Base-by-base conservation (phyloP, 1,284 basidiomycete genomes). In the Ustilago shanxiensis region DNA sequence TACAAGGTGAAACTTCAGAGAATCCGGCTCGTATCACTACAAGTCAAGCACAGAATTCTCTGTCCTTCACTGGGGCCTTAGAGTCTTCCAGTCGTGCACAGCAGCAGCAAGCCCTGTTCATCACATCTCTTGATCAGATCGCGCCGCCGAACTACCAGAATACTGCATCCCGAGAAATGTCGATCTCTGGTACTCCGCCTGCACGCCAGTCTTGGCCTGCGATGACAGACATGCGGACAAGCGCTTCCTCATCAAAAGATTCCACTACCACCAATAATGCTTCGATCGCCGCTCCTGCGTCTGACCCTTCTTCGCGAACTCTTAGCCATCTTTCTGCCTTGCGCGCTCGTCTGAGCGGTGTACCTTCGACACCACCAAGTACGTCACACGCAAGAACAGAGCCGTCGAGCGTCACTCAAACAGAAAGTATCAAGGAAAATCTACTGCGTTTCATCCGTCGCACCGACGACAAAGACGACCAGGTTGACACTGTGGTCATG, bases 91-190 rank as follows among this genome's bases (percentile, higher is more conserved):
- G 11, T 11, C 31, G 11, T 5, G 31, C 52, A n/a, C 20, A 10
- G 14, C 9, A n/a, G 9, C 37, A 14, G 31, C 16, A 45, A 22
- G 16, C 22, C 47, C 47, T 24, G 9, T 16, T 59, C 22, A 59
- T 59, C 47, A 50, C 47, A n/a, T 50, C 45, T 16, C 33, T 59
- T 13, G 57, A 59, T n/a, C 45, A 59, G 33, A 51, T 59, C 47
- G 6, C 14, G 13, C 45, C 57, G 7, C 57, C 22, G 7, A 13
- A 16, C 4, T 59, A 29, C n/a, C 29, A 28, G 2, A 16, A 39
- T 35, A n/a, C 35, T 37, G 7, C 41, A 33, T 28, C 55, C 37
- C 16, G 16, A 8, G 14, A 37, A 14, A 7, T 33, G 31, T 11
- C 31, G 31, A 33, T 11, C 11, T 11, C 31, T 11, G 11, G 31